Conservation (phyloP, 106 monocot genomes). For the Hemerocallis citrina region DNA sequence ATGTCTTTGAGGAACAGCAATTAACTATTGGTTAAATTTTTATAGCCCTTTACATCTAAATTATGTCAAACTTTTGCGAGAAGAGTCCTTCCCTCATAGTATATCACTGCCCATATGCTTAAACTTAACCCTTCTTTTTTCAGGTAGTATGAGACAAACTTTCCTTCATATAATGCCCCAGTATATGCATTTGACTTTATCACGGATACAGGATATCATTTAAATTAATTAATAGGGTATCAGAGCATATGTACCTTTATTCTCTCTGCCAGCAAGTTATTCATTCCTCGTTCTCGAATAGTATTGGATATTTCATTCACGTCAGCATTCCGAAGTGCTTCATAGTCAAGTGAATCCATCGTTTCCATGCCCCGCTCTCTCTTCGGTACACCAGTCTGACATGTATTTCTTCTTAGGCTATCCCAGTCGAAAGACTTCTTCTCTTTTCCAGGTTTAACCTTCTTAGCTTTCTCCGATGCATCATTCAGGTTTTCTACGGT, state of each 20-base stretch:
- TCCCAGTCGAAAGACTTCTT: slow-evolving; percentile 62
- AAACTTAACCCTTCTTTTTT: slow-evolving; percentile 18
- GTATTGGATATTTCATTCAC: slow-evolving; percentile 52
- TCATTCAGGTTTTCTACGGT: slow-evolving; percentile 22
- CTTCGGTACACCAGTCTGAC: slow-evolving; percentile 3
- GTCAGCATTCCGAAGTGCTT: slow-evolving; percentile 55
- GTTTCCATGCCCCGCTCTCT: slow-evolving; percentile 35
- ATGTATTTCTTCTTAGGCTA: slow-evolving; percentile 35
- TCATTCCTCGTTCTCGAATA: slow-evolving; percentile 83
- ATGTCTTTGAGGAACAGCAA: no score
- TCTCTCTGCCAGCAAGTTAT: slow-evolving; percentile 77
- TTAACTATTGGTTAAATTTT: neutral
- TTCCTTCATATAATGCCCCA: slow-evolving; percentile 14
- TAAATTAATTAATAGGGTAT: neutral
- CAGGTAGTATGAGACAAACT: slow-evolving; percentile 52
- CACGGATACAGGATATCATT: slow-evolving; percentile 10
- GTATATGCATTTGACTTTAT: slow-evolving; percentile 13
- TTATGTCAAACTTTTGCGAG: no score
- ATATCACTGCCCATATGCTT: slow-evolving; percentile 31
- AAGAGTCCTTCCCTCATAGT: neutral
- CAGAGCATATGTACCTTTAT: slow-evolving; percentile 44
- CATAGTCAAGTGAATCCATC: slow-evolving; percentile 71
- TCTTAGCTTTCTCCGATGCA: slow-evolving; percentile 7
- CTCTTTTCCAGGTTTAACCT: slow-evolving; percentile 15
- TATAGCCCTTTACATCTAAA: neutral